Evolutionary conservation across 768 basidiomycete species (phyloP), one percentile per base, ranked within the genome.

Genomic region (Leccinum pellstonianum): DNA sequence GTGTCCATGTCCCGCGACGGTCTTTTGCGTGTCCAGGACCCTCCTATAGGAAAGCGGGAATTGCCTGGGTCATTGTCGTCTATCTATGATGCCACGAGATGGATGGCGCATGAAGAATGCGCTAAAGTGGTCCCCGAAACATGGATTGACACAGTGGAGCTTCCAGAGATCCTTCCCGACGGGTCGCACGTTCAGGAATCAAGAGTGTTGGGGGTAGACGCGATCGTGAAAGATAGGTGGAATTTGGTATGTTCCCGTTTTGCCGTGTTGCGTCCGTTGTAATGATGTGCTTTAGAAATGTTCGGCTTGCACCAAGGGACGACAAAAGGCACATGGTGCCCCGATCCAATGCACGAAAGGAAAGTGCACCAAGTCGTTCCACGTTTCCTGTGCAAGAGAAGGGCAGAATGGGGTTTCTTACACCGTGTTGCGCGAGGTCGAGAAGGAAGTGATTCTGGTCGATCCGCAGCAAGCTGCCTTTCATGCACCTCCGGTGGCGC

Each of bases 331-430:
- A 0, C 92, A 91, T 61, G 92, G 89, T 17, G 91, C 89, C 1
- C 89, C 88, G 25, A 86, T 97, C 25, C 95, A 98, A 69, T 98
- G 95, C 70, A 91, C 92, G 15, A 93, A 91, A 73, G 95, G 94
- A 49, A 96, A 95, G 76, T 98, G 95, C 66, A 81, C 91, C 11
- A 91, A 90, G 70, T 91, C 95, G 0, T 97, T 93, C 76, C 96
- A 98, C 68, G 89, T 97, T 29, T 88, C 87, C 3, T 99, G 97
- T 72, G 96, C 97, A 0, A 77, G 80, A 46, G 80, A 84, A 19
- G 74, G 72, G 11, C 75, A 76, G 3, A 70, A 76, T 4, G 83
- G 82, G 10, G 81, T 91, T 47, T 76, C 84, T 23, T 93, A 87
- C 66, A 74, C 72, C 1, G 79, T 90, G 35, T 51, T 87, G n/a